phyloP scores from a whole-genome alignment of 78 protist species.

The Isochrysis galbana region DNA sequence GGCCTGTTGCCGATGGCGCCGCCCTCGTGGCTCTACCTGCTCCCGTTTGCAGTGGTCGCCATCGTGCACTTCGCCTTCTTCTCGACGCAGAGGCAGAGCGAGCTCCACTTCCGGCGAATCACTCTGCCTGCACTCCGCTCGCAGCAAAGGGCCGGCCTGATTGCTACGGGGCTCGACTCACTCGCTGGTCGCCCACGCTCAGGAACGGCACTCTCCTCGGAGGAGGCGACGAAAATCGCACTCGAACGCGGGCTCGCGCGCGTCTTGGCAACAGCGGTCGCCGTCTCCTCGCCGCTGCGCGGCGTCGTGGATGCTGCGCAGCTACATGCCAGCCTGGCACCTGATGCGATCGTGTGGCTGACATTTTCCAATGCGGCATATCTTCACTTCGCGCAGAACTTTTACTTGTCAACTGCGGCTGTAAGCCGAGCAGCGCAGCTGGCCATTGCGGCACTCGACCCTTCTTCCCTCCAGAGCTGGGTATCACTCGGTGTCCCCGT shows the following conservation, averaged over 20 bases:
- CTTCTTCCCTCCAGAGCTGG: background rate
- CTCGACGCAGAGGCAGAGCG: no score
- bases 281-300: background rate
- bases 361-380: background rate
- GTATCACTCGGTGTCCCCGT: background rate
- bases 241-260: background rate
- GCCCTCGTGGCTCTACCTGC: no score
- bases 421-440: background rate
- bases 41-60: background rate
- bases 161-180: background rate
- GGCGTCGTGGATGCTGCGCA: background rate
- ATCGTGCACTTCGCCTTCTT: background rate
- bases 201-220: background rate
- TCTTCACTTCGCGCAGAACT: constrained; percentile 27
- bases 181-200: background rate
- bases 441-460: background rate
- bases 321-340: background rate
- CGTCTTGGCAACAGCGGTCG: background rate
- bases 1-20: no score
- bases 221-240: background rate
- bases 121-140: background rate
- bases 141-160: background rate
- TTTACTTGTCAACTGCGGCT: background rate
- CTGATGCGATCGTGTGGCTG: background rate
- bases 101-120: background rate